Evolutionary conservation across 139 green algal species (phyloP).

Genomic region (Ulvella scutata): DNA sequence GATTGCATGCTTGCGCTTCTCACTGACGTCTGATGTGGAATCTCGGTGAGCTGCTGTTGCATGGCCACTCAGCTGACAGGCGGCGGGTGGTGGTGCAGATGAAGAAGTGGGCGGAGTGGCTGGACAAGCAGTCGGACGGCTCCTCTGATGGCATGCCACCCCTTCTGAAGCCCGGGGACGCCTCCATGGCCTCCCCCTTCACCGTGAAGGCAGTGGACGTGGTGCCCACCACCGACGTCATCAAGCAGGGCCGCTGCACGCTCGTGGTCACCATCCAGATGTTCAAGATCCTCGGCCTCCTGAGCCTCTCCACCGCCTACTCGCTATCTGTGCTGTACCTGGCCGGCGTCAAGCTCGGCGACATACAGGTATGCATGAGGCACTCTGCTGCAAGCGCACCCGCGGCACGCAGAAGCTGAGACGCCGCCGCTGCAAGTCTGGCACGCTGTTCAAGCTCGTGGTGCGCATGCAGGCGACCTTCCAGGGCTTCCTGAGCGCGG

Average conservation of each 20-base stretch:
- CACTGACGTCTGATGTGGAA: no score
- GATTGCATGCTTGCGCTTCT: no score
- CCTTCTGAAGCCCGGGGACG: constrained; percentile 74
- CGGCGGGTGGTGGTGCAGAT: constrained; percentile 21
- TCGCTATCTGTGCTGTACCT: constrained; percentile 85
- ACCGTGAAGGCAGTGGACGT: constrained; percentile 66
- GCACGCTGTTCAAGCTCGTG: not conserved
- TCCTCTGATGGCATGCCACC: not conserved
- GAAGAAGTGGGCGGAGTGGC: constrained; percentile 43
- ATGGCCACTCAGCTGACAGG: no score
- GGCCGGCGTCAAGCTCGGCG: constrained; percentile 71
- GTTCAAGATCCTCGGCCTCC: constrained; percentile 98
- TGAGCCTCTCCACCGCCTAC: constrained; percentile 88
- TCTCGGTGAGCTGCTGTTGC: no score
- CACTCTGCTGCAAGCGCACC: not conserved
- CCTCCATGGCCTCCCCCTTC: constrained; percentile 80
- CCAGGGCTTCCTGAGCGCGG: constrained; percentile 61
- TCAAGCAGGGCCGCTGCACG: constrained; percentile 81
- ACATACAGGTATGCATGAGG: constrained; percentile 65
- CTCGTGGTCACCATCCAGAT: constrained; percentile 91
- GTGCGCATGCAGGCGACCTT: constrained; percentile 44
- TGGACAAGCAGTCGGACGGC: constrained; percentile 34
- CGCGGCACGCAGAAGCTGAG: not conserved
- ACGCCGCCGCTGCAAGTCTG: not conserved
- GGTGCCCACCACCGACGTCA: constrained; percentile 67